Percentiles rank a stretch among this genome's conserved stretches.
These are phyloP conservation scores for Teratosphaeria viscida DNA, from an alignment of 2,329 filamentous ascomycete genomes.

Conservation along the genomic window DNA sequence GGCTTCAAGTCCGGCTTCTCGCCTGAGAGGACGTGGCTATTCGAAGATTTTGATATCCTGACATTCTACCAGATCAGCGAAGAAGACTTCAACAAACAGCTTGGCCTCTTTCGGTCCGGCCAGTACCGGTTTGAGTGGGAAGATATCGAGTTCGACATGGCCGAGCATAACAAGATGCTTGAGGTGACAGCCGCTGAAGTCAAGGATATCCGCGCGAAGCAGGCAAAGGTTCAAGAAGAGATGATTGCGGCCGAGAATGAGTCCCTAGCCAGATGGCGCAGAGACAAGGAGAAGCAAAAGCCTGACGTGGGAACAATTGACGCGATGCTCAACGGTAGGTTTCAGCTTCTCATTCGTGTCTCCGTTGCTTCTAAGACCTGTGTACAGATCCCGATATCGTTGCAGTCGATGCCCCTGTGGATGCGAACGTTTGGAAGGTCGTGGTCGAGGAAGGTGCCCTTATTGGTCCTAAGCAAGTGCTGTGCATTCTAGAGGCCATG, in stretches of 20 bases:
- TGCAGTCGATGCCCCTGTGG: conserved; percentile 32
- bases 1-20: conserved; percentile 43
- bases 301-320: conserved; percentile 42
- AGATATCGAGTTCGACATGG: conserved; percentile 45
- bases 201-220: conserved; percentile 32
- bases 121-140: conserved; percentile 43
- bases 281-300: conserved; percentile 33
- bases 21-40: conserved; percentile 41
- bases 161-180: conserved; percentile 39
- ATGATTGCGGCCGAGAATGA: conserved; percentile 40
- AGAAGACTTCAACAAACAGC: conserved; percentile 39
- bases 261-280: conserved; percentile 32
- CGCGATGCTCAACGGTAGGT: conserved; percentile 36
- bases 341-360: neutral
- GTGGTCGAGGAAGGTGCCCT: conserved; percentile 29
- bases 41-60: conserved; percentile 47
- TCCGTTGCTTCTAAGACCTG: neutral
- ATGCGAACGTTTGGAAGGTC: conserved; percentile 39
- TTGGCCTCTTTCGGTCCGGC: conserved; percentile 41
- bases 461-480: conserved; percentile 24
- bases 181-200: conserved; percentile 41
- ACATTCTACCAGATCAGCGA: conserved; percentile 46
- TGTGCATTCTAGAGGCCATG: conserved; percentile 38
- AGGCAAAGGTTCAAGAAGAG: conserved; percentile 39
- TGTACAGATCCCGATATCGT: conserved; percentile 25